Evolutionary conservation across 371 early-diverging fungal species (phyloP).

Genomic region (Lichtheimia corymbifera): DNA sequence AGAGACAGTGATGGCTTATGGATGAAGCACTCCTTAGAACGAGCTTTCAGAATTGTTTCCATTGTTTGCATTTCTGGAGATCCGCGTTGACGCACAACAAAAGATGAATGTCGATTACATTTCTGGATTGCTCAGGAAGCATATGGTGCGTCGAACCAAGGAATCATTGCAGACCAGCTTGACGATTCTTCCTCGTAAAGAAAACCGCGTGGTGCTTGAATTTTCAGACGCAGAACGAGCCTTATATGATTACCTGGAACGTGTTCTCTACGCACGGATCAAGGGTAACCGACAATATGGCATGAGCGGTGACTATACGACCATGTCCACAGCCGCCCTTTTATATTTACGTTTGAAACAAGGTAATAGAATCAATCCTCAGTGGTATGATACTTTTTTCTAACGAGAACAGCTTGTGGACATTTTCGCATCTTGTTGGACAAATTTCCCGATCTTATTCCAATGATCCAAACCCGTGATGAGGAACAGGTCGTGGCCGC

Average conservation of each 20-base stretch:
- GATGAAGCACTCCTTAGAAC: constrained; percentile 19
- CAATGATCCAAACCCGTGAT: constrained; percentile 13
- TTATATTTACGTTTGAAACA: constrained; percentile 45
- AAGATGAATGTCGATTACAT: constrained; percentile 33
- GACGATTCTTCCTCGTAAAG: constrained; percentile 34
- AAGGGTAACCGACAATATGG: neutral
- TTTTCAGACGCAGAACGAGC: constrained; percentile 40
- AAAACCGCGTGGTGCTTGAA: constrained; percentile 32
- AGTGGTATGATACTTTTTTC: too few relatives aligned
- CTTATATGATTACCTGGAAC: constrained; percentile 44
- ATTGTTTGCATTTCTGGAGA: constrained; percentile 34
- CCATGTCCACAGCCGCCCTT: constrained; percentile 20
- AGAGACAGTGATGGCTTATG: neutral
- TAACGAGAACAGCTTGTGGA: constrained; percentile 24
- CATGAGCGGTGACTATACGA: neutral
- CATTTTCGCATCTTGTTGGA: constrained; percentile 36
- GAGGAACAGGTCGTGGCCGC: constrained; percentile 1
- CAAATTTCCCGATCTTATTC: constrained; percentile 42
- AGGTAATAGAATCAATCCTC: constrained; percentile 11
- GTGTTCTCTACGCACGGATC: constrained; percentile 32
- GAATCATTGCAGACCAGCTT: constrained; percentile 17
- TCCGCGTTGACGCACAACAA: constrained; percentile 18
- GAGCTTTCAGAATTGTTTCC: constrained; percentile 40
- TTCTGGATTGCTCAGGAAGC: constrained; percentile 24
- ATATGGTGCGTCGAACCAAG: constrained; percentile 46